phyloP scores from a whole-genome alignment of 257 asterid species.

The Cynanchum wilfordii region DNA sequence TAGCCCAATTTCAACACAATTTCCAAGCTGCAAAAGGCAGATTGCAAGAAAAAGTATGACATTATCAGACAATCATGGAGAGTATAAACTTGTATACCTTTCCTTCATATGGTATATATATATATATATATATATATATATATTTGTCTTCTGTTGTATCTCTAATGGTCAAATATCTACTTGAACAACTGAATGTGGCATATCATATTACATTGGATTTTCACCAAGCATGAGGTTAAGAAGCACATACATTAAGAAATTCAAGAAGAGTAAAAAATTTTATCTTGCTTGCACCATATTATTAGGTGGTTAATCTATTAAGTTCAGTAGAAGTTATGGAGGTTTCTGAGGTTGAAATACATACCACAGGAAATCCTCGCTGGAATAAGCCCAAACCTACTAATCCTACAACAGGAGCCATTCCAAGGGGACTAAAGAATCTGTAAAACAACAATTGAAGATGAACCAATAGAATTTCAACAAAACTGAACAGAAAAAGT shows the following conservation, averaged over 20 bases:
- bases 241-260: background rate
- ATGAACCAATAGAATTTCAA: background rate
- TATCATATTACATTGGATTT: background rate
- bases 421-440: conserved; percentile 95
- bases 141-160: background rate
- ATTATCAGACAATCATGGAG: background rate
- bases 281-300: background rate
- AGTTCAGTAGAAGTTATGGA: background rate
- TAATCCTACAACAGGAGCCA: conserved; percentile 97
- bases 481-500: background rate
- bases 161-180: background rate
- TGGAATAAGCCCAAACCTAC: conserved; percentile 94
- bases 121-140: background rate
- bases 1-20: conserved; percentile 89
- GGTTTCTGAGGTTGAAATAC: conserved; percentile 11
- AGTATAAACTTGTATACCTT: background rate
- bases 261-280: background rate
- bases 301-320: background rate
- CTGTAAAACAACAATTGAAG: conserved; percentile 32
- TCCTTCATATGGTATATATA: background rate
- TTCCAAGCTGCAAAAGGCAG: conserved; percentile 67
- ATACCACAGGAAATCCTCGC: conserved; percentile 88
- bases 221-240: background rate
- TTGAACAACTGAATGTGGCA: background rate
- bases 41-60: background rate